These are phyloP conservation scores for Begonia loranthoides DNA, from an alignment of 306 rosid species.

Conservation along the genomic window DNA sequence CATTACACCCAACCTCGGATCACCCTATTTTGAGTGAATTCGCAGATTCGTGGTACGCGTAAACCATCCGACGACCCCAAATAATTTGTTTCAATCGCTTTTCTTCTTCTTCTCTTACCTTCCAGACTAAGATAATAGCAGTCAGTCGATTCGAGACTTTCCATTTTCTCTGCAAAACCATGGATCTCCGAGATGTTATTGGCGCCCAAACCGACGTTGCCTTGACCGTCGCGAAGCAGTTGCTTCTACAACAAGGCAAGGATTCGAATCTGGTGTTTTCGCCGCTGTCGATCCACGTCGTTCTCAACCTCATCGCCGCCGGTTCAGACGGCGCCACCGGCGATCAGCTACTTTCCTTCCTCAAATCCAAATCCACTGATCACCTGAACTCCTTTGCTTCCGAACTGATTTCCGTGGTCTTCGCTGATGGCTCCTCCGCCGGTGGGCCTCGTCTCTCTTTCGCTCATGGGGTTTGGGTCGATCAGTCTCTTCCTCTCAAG, in stretches of 20 bases:
- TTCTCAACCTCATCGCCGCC: slow-evolving; percentile 51
- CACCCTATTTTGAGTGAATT: too few species aligned
- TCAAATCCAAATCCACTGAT: slow-evolving; percentile 42
- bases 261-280: slow-evolving; percentile 50
- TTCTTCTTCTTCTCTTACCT: too few species aligned
- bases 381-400: slow-evolving; percentile 48
- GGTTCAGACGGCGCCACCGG: slow-evolving; percentile 60
- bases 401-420: slow-evolving; percentile 35
- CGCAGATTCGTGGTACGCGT: too few species aligned
- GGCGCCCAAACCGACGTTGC: slow-evolving; percentile 38
- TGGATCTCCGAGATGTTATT: slow-evolving; percentile 52
- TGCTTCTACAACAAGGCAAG: slow-evolving; percentile 24
- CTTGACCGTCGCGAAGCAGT: slow-evolving; percentile 28
- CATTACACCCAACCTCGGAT: too few species aligned
- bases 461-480: slow-evolving; percentile 55
- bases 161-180: slow-evolving; percentile 3
- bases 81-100: too few species aligned
- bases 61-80: too few species aligned
- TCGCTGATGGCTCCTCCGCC: slow-evolving; percentile 37
- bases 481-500: slow-evolving; percentile 40
- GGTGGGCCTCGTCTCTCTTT: slow-evolving; percentile 71
- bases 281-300: slow-evolving; percentile 58
- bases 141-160: too few species aligned
- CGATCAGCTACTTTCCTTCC: slow-evolving; percentile 63
- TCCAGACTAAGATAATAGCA: too few species aligned